phyloP scores from a whole-genome alignment of 495 filamentous ascomycete genomes.

The Tirmania nivea region DNA sequence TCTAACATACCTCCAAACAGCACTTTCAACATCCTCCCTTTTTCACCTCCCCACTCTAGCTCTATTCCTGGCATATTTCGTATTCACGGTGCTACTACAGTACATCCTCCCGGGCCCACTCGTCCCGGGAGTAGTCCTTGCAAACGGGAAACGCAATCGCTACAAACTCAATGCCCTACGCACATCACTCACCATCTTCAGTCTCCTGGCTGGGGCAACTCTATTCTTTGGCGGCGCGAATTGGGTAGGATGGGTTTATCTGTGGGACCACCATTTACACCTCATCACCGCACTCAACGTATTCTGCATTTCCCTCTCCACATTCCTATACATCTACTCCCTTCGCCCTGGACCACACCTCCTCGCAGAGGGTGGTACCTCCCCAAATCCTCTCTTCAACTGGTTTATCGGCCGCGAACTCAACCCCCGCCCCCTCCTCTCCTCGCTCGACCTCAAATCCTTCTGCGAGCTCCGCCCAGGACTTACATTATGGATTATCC shows the following conservation, averaged over 20 bases:
- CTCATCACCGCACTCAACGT: slow-evolving; percentile 65
- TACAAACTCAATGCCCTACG: slow-evolving; percentile 84
- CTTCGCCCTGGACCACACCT: slow-evolving; percentile 53
- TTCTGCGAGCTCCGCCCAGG: slow-evolving; percentile 84
- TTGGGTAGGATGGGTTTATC: slow-evolving; percentile 77
- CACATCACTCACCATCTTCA: slow-evolving; percentile 48
- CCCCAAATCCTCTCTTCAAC: slow-evolving; percentile 78
- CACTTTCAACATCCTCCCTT: slow-evolving; percentile 30
- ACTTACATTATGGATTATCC: slow-evolving; percentile 68
- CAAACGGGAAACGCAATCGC: slow-evolving; percentile 49
- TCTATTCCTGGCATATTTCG: slow-evolving; percentile 57
- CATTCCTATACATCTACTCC: slow-evolving; percentile 57
- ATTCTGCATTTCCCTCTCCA: slow-evolving; percentile 43
- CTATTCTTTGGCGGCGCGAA: slow-evolving; percentile 50
- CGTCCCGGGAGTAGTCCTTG: slow-evolving; percentile 44
- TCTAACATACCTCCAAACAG: slow-evolving; percentile 41
- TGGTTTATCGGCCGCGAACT: slow-evolving; percentile 95
- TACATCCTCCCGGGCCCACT: slow-evolving; percentile 56
- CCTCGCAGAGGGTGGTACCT: slow-evolving; percentile 58
- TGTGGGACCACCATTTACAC: slow-evolving; percentile 73
- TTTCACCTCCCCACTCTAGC: slow-evolving; percentile 35
- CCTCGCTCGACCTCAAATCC: slow-evolving; percentile 73
- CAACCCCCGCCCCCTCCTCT: slow-evolving; percentile 57
- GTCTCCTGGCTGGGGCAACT: slow-evolving; percentile 44
- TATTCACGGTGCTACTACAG: slow-evolving; percentile 52